phyloP scores from a whole-genome alignment of 2,329 filamentous ascomycete genomes.

The Beauveria medogensis region DNA sequence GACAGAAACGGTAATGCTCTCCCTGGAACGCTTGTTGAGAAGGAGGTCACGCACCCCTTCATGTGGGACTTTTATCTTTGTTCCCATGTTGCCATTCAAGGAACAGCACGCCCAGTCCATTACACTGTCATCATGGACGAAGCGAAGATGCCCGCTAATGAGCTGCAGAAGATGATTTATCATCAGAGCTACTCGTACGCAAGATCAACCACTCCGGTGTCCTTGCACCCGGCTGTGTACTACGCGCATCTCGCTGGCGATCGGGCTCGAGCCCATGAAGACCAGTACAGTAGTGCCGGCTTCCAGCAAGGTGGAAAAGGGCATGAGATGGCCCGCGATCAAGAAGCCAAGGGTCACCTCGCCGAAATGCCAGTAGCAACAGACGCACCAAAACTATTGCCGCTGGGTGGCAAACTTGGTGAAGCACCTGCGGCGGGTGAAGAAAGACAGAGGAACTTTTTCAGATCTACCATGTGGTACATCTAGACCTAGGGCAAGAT shows the following conservation, averaged over 20 bases:
- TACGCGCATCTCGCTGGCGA: constrained; percentile 87
- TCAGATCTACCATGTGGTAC: constrained; percentile 36
- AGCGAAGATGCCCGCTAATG: constrained; percentile 54
- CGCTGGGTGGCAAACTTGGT: constrained; percentile 21
- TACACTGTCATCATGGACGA: constrained; percentile 89
- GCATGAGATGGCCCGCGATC: constrained; percentile 30
- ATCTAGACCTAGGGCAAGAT: constrained; percentile 21
- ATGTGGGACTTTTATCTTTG: constrained; percentile 77
- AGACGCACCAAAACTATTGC: constrained; percentile 24
- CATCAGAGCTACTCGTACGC: constrained; percentile 92
- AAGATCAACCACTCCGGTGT: constrained; percentile 86
- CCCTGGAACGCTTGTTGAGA: constrained; percentile 81
- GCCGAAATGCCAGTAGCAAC: constrained; percentile 16
- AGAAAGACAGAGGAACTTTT: constrained; percentile 26
- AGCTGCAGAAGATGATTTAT: constrained; percentile 83
- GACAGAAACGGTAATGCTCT: constrained; percentile 77
- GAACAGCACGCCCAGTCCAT: constrained; percentile 84
- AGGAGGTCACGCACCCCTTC: constrained; percentile 81
- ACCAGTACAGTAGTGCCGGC: constrained; percentile 36
- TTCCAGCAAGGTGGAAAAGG: constrained; percentile 36
- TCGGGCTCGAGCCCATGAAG: constrained; percentile 70
- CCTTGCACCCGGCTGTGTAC: constrained; percentile 82
- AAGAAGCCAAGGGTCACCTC: constrained; percentile 31
- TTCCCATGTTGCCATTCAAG: constrained; percentile 71
- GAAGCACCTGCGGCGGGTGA: constrained; percentile 21